A percentile compares a stretch with the other conserved stretches of the same genome.
These are phyloP conservation scores for Neofusicoccum parvum DNA, from an alignment of 2,329 filamentous ascomycete genomes.

Conservation along the genomic window DNA sequence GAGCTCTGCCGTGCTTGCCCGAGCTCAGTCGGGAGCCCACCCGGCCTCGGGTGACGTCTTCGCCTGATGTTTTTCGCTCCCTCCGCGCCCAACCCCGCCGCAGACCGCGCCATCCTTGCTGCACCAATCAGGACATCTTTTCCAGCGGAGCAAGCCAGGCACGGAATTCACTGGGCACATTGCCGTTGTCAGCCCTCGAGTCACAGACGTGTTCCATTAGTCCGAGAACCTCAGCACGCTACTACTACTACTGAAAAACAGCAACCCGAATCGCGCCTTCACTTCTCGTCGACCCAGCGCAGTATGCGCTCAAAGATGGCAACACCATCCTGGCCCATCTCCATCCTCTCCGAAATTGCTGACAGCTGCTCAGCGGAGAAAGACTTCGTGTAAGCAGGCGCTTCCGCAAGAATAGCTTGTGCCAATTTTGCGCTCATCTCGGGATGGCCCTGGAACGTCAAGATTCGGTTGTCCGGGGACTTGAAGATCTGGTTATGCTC, in stretches of 20 bases:
- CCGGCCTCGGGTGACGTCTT: conserved; percentile 21
- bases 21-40: conserved; percentile 18
- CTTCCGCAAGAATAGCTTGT: conserved; percentile 8
- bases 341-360: background rate
- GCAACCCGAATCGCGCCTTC: background rate
- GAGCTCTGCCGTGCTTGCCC: conserved; percentile 3
- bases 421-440: conserved; percentile 20
- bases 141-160: background rate
- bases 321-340: conserved; percentile 4
- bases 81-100: conserved; percentile 19
- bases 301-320: conserved; percentile 14
- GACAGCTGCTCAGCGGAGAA: background rate
- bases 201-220: no score
- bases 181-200: no score
- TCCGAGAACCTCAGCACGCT: no score
- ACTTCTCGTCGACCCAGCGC: conserved; percentile 14
- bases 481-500: conserved; percentile 14
- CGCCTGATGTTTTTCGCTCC: background rate
- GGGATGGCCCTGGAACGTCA: conserved; percentile 22
- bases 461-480: conserved; percentile 14
- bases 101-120: background rate
- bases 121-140: background rate
- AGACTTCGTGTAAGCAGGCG: background rate
- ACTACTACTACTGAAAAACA: no score
- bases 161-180: no score